Evolutionary conservation across 2,329 filamentous ascomycete genomes (phyloP), one percentile per base, ranked within the genome.

Genomic region (Colletotrichum costaricense): DNA sequence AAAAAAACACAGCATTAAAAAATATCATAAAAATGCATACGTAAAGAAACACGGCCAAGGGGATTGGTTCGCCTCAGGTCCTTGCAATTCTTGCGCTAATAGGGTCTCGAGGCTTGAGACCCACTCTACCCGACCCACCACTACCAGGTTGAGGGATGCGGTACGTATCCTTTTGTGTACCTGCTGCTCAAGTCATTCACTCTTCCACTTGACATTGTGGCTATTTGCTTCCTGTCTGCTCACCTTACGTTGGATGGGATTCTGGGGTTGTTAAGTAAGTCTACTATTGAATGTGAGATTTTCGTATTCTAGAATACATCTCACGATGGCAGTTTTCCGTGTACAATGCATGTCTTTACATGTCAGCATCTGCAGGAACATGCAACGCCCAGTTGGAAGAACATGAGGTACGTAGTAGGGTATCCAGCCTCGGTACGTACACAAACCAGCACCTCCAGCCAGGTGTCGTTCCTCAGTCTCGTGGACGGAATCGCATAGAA

Each of bases 51-150:
- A 59, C 52, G 33, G 70, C 46, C 38, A 33, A 69, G 54, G 65
- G 65, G 69, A 72, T 64, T 72, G 69, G 65, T 58, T 58, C 65
- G 57, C 69, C 38, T 69, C 59, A 69, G 52, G 70, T 49, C 70
- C 59, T 58, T 69, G 59, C 54, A 38, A 72, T 63, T 58, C 57
- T 67, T 69, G 66, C 66, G 66, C 69, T 72, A 72, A 38, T 46
- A 59, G 59, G 59, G 38, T 30, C 62, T 67, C 28, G 63, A 68
- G 49, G 63, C 19, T 56, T 16, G 33, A 12, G 54, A 4, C n/a
- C 67, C 69, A 63, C 66, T 35, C 46, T 7, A 64, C 16, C 54
- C 67, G 66, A 63, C 67, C 70, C 60, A 73, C 55, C 66, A 65
- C 16, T 22, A 55, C 24, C 57, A 54, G 22, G 35, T 12, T 16